phyloP scores from a whole-genome alignment of 192 early-diverging fungal genomes.

The Umbelopsis vinacea region DNA sequence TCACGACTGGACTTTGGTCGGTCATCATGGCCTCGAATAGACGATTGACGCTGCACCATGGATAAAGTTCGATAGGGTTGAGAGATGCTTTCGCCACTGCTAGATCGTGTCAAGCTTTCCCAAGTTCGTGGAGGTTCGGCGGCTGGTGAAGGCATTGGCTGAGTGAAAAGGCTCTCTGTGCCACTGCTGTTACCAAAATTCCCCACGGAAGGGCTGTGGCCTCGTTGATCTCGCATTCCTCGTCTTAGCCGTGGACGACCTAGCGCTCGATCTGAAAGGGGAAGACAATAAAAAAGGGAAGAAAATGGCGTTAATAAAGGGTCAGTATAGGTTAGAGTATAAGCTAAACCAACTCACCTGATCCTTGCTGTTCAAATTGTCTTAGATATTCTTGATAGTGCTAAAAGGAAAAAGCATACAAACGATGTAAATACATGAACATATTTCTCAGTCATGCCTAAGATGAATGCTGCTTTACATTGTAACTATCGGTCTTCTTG shows the following conservation, averaged over 20 bases:
- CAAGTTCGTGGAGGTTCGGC: neutral
- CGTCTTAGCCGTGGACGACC: slow-evolving; percentile 5
- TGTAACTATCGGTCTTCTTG: slow-evolving; percentile 4
- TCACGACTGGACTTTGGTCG: neutral
- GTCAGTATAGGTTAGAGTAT: no score
- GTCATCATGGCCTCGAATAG: neutral
- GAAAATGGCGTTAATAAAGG: no score
- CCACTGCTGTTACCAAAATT: neutral
- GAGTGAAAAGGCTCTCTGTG: neutral
- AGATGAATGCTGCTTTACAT: neutral
- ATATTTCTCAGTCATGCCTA: no score
- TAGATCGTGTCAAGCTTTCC: neutral
- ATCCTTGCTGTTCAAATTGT: slow-evolving; percentile 20
- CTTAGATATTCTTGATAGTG: slow-evolving; percentile 5
- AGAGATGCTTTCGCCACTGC: neutral
- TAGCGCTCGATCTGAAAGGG: neutral
- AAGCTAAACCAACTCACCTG: neutral
- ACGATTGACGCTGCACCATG: neutral
- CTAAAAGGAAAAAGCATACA: neutral
- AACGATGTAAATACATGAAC: neutral
- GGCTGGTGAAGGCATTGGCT: neutral
- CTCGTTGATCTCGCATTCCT: neutral
- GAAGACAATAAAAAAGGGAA: no score
- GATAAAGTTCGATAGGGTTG: neutral
- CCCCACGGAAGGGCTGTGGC: neutral